phyloP scores from a whole-genome alignment of 2,329 filamentous ascomycete species.

The Pezicula carpinea region DNA sequence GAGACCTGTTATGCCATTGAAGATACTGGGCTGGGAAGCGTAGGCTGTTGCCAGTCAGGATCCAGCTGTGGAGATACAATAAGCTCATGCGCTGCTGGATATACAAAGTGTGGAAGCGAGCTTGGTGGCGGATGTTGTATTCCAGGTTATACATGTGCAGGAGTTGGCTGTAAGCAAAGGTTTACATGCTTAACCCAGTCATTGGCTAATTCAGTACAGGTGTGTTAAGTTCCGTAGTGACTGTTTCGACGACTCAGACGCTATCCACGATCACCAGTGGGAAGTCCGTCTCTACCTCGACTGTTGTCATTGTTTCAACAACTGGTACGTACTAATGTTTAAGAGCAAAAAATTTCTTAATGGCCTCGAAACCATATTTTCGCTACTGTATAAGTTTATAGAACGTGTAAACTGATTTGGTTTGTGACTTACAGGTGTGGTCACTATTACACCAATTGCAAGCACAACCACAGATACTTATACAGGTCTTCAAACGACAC shows the following conservation, averaged over 20 bases:
- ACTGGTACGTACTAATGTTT: background rate
- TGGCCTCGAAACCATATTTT: too few species aligned
- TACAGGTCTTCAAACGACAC: conserved; percentile 12
- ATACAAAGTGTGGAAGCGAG: conserved; percentile 59
- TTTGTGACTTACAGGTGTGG: background rate
- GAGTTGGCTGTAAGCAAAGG: conserved; percentile 58
- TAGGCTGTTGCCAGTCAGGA: conserved; percentile 72
- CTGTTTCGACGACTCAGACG: conserved; percentile 38
- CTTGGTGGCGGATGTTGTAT: conserved; percentile 75
- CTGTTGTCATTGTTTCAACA: conserved; percentile 1
- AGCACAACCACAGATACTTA: conserved; percentile 10
- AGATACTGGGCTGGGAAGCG: conserved; percentile 58
- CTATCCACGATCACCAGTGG: conserved; percentile 5
- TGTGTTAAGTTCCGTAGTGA: conserved; percentile 9
- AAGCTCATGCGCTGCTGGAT: conserved; percentile 54
- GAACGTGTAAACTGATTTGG: conserved; percentile 5
- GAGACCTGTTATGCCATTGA: conserved; percentile 62
- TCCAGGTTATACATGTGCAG: conserved; percentile 63
- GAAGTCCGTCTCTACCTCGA: background rate
- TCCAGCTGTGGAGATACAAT: conserved; percentile 59
- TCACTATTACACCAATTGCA: conserved; percentile 6
- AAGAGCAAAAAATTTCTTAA: too few species aligned
- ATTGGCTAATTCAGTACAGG: conserved; percentile 7
- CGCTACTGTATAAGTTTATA: background rate
- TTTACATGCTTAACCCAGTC: conserved; percentile 16